These are phyloP conservation scores for Apocynum venetum DNA, from an alignment of 257 asterid genomes.

Conservation along the genomic window DNA sequence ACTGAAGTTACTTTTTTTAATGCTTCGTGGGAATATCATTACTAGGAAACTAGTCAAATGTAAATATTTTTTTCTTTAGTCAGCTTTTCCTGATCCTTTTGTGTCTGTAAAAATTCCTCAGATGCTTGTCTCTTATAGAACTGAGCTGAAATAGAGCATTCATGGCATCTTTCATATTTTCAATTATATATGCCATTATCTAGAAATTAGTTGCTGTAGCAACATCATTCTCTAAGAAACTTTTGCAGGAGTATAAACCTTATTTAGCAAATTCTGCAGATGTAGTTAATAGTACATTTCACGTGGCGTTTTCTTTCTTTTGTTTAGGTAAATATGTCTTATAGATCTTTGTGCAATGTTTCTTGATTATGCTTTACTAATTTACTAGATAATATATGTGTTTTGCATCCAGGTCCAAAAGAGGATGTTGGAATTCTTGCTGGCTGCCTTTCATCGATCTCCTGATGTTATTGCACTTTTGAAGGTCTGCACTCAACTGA, in stretches of 20 bases:
- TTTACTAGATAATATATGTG: slow-evolving; percentile 10
- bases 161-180: not conserved
- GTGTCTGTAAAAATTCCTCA: not conserved
- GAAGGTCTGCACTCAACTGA: slow-evolving; percentile 47
- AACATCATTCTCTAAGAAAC: not conserved
- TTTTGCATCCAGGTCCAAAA: slow-evolving; percentile 54
- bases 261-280: not conserved
- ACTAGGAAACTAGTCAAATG: not conserved
- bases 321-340: not conserved
- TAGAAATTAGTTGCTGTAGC: not conserved
- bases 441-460: slow-evolving; percentile 70
- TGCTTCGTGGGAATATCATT: not conserved
- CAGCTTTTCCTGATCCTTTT: not conserved
- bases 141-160: not conserved
- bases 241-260: not conserved
- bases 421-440: slow-evolving; percentile 85
- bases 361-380: not conserved
- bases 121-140: not conserved
- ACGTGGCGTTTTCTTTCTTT: not conserved
- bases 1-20: not conserved
- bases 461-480: slow-evolving; percentile 82
- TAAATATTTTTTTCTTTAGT: not conserved
- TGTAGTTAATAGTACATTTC: not conserved
- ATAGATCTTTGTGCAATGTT: not conserved
- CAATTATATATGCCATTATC: not conserved